Evolutionary conservation across 345 rosid genomes (phyloP).

Genomic region (Dimocarpus longan): DNA sequence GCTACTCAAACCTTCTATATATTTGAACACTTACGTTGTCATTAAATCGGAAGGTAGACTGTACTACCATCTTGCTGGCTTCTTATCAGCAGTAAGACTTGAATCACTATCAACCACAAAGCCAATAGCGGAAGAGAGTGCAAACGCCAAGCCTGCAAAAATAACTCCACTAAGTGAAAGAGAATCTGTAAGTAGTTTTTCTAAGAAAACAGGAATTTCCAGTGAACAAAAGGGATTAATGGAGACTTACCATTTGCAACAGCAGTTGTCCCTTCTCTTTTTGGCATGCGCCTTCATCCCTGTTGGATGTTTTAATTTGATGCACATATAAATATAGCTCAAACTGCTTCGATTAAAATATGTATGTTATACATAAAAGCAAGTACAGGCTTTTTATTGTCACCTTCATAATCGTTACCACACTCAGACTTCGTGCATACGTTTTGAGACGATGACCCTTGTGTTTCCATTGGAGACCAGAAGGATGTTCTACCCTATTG

Average conservation of each 20-base stretch:
- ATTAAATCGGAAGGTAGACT: not conserved
- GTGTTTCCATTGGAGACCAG: not conserved
- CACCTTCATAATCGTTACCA: not conserved
- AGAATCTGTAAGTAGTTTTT: not conserved
- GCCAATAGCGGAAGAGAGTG: slow-evolving; percentile 17
- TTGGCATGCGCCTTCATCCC: not conserved
- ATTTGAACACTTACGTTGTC: not conserved
- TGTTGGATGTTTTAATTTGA: not conserved
- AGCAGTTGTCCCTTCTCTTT: not conserved
- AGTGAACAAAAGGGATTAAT: not conserved
- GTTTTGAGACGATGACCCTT: too few relatives aligned
- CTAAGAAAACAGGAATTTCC: too few relatives aligned
- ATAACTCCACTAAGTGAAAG: not conserved
- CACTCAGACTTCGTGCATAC: too few relatives aligned
- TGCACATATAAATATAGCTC: too few relatives aligned
- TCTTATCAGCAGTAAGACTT: not conserved
- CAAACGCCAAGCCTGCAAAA: slow-evolving; percentile 8
- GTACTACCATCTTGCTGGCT: not conserved
- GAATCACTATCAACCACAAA: not conserved
- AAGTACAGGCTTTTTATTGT: not conserved
- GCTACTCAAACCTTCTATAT: not conserved
- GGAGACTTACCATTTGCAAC: not conserved
- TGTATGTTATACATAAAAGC: too few relatives aligned
- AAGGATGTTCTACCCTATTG: not conserved
- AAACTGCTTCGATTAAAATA: too few relatives aligned